A percentile compares a stretch with the other conserved stretches of the same genome.
Conservation (phyloP, 1,284 basidiomycete species). For the Fomitopsis betulina region DNA sequence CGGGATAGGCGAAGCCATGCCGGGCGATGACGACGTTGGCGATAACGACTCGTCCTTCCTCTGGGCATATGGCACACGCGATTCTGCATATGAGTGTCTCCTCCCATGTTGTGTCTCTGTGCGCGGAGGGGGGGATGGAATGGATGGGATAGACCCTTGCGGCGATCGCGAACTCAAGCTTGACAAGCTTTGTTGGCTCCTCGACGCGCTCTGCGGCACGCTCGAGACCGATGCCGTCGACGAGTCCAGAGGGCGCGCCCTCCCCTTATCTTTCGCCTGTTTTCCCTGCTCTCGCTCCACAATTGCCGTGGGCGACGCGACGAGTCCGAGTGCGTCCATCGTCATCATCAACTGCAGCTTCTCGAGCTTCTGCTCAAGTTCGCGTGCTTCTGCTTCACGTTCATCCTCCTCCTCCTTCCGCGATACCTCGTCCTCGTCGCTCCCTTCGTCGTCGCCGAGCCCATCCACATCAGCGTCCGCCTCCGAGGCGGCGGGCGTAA, state of each 20-base stretch:
- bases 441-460: constrained; percentile 15
- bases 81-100: constrained; percentile 2
- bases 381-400: constrained; percentile 59
- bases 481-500: constrained; percentile 32
- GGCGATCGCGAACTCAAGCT: constrained; percentile 63
- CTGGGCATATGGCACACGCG: neutral
- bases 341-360: constrained; percentile 69
- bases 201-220: constrained; percentile 11
- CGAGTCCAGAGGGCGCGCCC: constrained; percentile 31
- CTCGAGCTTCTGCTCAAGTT: constrained; percentile 59
- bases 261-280: constrained; percentile 38
- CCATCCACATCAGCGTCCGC: constrained; percentile 17
- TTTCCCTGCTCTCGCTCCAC: constrained; percentile 3
- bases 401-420: constrained; percentile 64
- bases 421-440: constrained; percentile 44
- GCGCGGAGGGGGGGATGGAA: constrained; percentile 62
- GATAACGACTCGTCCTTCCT: constrained; percentile 8
- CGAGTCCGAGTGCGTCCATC: constrained; percentile 64
- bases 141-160: constrained; percentile 72
- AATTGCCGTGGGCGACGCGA: constrained; percentile 37
- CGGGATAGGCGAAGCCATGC: constrained; percentile 36
- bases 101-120: constrained; percentile 9
- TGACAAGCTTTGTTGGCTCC: constrained; percentile 53
- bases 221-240: constrained; percentile 13
- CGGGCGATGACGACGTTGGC: constrained; percentile 11